Base-by-base conservation (phyloP, 495 filamentous ascomycete genomes). In the Trichocladium uniseriatum region DNA sequence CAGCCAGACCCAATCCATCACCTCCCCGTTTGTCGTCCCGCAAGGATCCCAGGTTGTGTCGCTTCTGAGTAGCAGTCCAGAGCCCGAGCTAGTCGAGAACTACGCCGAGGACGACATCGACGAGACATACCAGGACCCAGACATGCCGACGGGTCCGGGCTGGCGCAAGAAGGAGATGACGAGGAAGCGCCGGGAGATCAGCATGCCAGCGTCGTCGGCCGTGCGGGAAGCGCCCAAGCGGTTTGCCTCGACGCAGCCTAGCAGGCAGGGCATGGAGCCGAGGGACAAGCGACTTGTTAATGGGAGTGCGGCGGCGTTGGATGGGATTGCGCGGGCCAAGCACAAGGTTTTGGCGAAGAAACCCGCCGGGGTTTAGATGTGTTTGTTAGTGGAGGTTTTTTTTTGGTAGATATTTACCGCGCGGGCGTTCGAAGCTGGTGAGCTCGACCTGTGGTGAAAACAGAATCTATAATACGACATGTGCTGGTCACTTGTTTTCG, bases 51-150 rank as follows among this genome's bases (percentile, higher is more conserved):
- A 73, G 43, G 62, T 73, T 7, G 47, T 69, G 7, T 66, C 64
- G 14, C 51, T 75, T 5, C 51, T 69, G 22, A 59, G 63, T 1
- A 68, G 58, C 45, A 60, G 70, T 49, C 61, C 66, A 0, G 69
- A 72, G 46, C 58, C 69, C 1, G 62, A 49, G 22, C 49, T 61
- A 14, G 53, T 45, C 7, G 70, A 74, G 29, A 24, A 71, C 38
- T 71, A 72, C 45, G 67, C 69, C 5, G 70, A 72, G 5, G 69
- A 72, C 6, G 61, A 60, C n/a, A 53, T 68, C 24, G 70, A 71
- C 41, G 61, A 57, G 21, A 70, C 62, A 0, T 71, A 71, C 45
- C 32, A 54, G 28, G 55, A 61, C 8, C 20, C 49, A 7, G 16
- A 34, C 37, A 11, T 70, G 48, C 68, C 63, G 7, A 53, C 40